A percentile compares a stretch with the other conserved stretches of the same genome.
These are phyloP conservation scores for Moricandia moricandioides DNA, from an alignment of 345 rosid species.

Conservation along the genomic window DNA sequence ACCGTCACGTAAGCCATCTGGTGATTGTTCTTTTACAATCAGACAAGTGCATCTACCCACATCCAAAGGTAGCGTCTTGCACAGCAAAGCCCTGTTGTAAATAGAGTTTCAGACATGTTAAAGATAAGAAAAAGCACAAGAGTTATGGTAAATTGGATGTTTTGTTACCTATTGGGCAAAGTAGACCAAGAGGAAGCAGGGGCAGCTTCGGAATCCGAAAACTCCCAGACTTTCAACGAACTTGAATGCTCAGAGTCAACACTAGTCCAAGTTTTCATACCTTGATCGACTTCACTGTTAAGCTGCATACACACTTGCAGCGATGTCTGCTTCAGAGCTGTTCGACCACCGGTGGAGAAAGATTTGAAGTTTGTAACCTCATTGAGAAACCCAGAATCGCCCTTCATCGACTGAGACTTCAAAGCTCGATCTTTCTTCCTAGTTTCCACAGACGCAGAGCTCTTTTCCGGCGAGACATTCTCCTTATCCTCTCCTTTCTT, in stretches of 20 bases:
- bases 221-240: slow-evolving; percentile 82
- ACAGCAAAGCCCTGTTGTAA: slow-evolving; percentile 62
- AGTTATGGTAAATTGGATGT: neutral
- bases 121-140: neutral
- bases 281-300: slow-evolving; percentile 57
- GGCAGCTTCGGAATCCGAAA: slow-evolving; percentile 89
- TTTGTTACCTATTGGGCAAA: slow-evolving; percentile 73
- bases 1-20: slow-evolving; percentile 54
- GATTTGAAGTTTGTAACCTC: slow-evolving; percentile 47
- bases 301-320: slow-evolving; percentile 78
- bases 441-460: slow-evolving; percentile 20
- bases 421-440: slow-evolving; percentile 30
- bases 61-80: slow-evolving; percentile 83
- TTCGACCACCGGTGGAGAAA: slow-evolving; percentile 52
- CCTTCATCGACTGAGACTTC: slow-evolving; percentile 46
- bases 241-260: slow-evolving; percentile 63
- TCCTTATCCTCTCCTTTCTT: slow-evolving; percentile 39
- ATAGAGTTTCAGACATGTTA: neutral
- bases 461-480: slow-evolving; percentile 41
- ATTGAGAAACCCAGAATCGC: slow-evolving; percentile 35
- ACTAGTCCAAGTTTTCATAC: slow-evolving; percentile 52
- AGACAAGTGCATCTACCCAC: slow-evolving; percentile 87
- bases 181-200: slow-evolving; percentile 97
- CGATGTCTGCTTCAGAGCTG: slow-evolving; percentile 66
- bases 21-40: slow-evolving; percentile 63